Evolutionary conservation across 176 grass and related monocot genomes (phyloP).

Genomic region (Cenchrus americanus): DNA sequence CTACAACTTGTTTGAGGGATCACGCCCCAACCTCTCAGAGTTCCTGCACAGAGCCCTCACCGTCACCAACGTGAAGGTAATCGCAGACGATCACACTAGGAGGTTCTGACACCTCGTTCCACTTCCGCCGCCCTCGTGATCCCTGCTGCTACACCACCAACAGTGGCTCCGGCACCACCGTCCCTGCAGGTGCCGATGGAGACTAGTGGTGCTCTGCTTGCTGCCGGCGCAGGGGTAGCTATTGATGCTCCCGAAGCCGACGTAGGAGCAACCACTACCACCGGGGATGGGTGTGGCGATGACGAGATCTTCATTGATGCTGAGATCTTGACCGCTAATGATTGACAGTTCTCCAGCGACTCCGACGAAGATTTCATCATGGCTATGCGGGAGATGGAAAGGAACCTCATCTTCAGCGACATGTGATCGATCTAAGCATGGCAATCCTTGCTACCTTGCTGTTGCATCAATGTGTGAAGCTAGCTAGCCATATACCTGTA

Average conservation of each 20-base stretch:
- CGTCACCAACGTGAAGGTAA: slow-evolving; percentile 27
- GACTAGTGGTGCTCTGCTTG: neutral
- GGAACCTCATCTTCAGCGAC: neutral
- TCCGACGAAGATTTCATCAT: neutral
- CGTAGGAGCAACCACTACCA: neutral
- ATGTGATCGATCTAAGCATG: neutral
- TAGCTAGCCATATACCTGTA: neutral
- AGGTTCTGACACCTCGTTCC: too few relatives aligned
- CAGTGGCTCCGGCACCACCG: neutral
- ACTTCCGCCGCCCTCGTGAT: too few relatives aligned
- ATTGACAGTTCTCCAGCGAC: slow-evolving; percentile 5
- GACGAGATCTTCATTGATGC: neutral
- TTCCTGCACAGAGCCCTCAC: neutral
- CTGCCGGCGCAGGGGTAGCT: neutral
- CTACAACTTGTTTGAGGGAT: slow-evolving; percentile 29
- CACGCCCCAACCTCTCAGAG: slow-evolving; percentile 36
- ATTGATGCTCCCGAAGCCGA: neutral
- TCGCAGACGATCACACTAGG: slow-evolving; percentile 20
- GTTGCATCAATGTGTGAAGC: neutral
- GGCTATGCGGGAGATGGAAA: neutral
- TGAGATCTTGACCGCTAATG: neutral
- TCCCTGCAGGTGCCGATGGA: neutral
- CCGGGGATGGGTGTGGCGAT: neutral
- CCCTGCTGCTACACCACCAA: neutral
- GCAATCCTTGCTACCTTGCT: neutral